Base-by-base conservation (phyloP, 192 early-diverging fungal genomes). In the Linnemannia exigua region DNA sequence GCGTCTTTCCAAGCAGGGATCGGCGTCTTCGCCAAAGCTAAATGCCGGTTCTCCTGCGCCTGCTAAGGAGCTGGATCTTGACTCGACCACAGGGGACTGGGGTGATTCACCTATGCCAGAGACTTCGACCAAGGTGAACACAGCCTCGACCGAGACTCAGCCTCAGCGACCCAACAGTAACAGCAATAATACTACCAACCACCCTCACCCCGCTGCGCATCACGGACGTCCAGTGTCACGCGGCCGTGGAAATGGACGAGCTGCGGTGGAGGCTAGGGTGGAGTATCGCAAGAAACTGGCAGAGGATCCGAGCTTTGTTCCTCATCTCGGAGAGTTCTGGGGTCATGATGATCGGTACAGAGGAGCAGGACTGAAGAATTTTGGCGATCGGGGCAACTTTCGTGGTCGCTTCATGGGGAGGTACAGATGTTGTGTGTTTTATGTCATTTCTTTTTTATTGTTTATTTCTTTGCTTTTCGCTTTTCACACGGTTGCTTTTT, bases 301-400 rank as follows among this genome's bases (percentile, higher is more conserved):
- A 33, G 90, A 92, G 54, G 91, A 92, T 75, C 91, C 91, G 9
- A 88, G 90, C 8, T 92, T 92, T 70, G 90, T 91, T 19, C 91
- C 91, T 20, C 90, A 91, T 70, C 88, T 92, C 36, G 91, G 91
- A 12, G 87, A 90, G 70, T 92, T 92, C 63, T 92, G 91, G 91
- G 89, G 90, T 36, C 91, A 92, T 71, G 91, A 92, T 80, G 91
- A 92, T 74, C 90, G 91, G 33, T 92, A 88, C 72, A 81, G 90
- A 70, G 89, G 87, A 8, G 91, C 89, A 77, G 87, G 87, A 35
- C 46, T 92, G 54, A 90, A 84, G 37, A 89, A 92, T 47, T 86
- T 86, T 71, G 63, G 78, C 12, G 84, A 86, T 41, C 77, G 84
- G 28, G 84, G 84, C 25, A 74, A 74, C 46, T 86, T 86, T 68